Percentiles rank a stretch among this genome's conserved stretches.
These are phyloP conservation scores for Calycina herbarum DNA, from an alignment of 2,329 filamentous ascomycete genomes.

Conservation along the genomic window DNA sequence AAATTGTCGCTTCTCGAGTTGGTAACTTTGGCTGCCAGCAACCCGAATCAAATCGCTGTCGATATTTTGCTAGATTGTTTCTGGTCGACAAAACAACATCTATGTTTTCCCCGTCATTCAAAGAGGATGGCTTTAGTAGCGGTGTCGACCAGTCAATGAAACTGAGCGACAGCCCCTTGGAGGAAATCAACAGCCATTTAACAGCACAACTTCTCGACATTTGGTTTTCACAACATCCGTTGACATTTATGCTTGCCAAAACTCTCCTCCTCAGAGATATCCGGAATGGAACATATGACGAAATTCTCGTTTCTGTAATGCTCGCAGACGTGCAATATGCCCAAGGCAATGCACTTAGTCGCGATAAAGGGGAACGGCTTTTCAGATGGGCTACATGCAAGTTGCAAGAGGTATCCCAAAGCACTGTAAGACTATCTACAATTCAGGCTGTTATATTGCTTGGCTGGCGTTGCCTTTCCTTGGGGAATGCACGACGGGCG, in stretches of 20 bases:
- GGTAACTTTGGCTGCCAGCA: neutral
- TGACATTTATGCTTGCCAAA: constrained; percentile 14
- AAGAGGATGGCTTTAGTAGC: neutral
- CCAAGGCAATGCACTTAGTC: constrained; percentile 7
- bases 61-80: constrained; percentile 5
- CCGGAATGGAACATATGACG: constrained; percentile 8
- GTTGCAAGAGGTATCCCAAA: constrained; percentile 7
- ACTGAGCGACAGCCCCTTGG: neutral
- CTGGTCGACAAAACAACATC: neutral
- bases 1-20: neutral
- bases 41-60: neutral
- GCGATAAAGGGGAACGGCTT: constrained; percentile 1
- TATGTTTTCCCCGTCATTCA: neutral
- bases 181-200: constrained; percentile 8
- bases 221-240: constrained; percentile 15
- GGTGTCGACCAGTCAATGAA: neutral
- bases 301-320: constrained; percentile 11
- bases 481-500: constrained; percentile 4
- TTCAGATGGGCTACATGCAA: constrained; percentile 8
- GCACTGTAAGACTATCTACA: constrained; percentile 3
- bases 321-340: constrained; percentile 13
- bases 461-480: constrained; percentile 10
- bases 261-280: constrained; percentile 13
- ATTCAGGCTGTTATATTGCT: constrained; percentile 11
- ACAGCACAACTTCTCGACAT: constrained; percentile 13